Evolutionary conservation across 768 basidiomycete species (phyloP), one percentile per base, ranked within the genome.

Genomic region (Trametes cingulata): DNA sequence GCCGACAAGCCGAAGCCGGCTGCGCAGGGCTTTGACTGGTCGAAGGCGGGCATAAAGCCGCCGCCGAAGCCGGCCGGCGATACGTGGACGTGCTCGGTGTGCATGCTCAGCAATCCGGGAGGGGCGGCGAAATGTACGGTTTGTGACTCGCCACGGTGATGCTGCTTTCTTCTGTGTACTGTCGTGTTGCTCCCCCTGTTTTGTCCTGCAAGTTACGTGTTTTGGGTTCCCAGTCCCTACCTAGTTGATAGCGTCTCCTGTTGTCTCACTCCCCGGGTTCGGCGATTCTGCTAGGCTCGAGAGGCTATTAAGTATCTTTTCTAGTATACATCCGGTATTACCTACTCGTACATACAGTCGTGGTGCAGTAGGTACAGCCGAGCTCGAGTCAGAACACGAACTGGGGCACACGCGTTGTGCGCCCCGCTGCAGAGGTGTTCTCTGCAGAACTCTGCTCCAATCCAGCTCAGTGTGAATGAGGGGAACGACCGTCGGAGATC

Each of bases 41-140:
- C 64, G 25, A 74, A 68, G 3, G 71, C 71, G 12, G 72, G 71
- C 24, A 59, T 70, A 41, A 70, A 67, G 61, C 64, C 52, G 19
- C 63, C 67, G 5, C 36, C 40, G 56, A 58, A 59, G 47, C 56
- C 63, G 10, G 17, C 59, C 2, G 66, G 61, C 7, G 52, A 53
- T 3, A 43, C 47, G 7, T 74, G 73, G 73, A 67, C 55, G n/a
- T 74, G 73, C 60, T 54, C 64, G 5, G 35, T 52, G 39, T 58
- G 71, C 59, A 55, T 63, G 67, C 49, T 86, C 52, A 62, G 68
- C 42, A 90, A 85, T 68, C 75, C 78, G 19, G 74, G 75, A 19
- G 72, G 72, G 40, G 79, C 73, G 19, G 65, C 65, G 22, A 81
- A 85, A 65, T 88, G 86, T 68, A 70, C 68, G 2, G 51, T 82